Evolutionary conservation across 2,329 filamentous ascomycete species (phyloP).

Genomic region (Cercospora zeina): DNA sequence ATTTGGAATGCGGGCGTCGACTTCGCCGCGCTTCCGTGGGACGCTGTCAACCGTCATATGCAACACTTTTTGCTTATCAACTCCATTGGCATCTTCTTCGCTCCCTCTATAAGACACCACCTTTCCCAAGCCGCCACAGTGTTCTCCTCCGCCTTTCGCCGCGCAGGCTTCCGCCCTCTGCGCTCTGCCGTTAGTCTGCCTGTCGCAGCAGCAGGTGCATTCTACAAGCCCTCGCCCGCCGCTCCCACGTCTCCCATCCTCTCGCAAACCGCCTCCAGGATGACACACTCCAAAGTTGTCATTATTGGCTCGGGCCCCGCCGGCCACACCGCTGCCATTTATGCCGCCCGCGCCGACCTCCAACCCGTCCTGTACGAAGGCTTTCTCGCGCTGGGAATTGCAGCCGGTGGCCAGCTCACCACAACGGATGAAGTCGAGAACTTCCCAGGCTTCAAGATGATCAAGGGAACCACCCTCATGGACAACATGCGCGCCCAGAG

Average conservation of each 20-base stretch:
- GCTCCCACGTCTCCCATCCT: constrained; percentile 29
- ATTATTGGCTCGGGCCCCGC: constrained; percentile 82
- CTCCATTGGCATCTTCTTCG: not conserved
- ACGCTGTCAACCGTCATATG: not conserved
- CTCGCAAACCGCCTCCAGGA: constrained; percentile 47
- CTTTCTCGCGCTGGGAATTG: constrained; percentile 95
- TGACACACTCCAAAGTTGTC: constrained; percentile 91
- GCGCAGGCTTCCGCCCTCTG: constrained; percentile 62
- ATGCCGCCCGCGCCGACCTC: constrained; percentile 89
- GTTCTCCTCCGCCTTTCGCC: constrained; percentile 82
- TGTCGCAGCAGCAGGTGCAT: constrained; percentile 68
- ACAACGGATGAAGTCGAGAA: constrained; percentile 99
- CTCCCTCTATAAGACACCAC: not conserved
- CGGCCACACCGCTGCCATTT: constrained; percentile 95
- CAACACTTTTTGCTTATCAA: constrained; percentile 1
- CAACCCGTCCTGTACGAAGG: constrained; percentile 96
- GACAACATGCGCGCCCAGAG: constrained; percentile 93
- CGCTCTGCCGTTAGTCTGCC: constrained; percentile 72
- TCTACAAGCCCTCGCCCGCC: constrained; percentile 53
- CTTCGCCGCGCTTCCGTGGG: constrained; percentile 6
- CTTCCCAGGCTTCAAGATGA: constrained; percentile 90
- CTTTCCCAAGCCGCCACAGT: constrained; percentile 60
- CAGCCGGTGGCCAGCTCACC: constrained; percentile 92
- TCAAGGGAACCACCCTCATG: constrained; percentile 88
- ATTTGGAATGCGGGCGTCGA: constrained; percentile 6